Evolutionary conservation across 2,329 filamentous ascomycete genomes (phyloP).

Genomic region (Epichloe aotearoae): DNA sequence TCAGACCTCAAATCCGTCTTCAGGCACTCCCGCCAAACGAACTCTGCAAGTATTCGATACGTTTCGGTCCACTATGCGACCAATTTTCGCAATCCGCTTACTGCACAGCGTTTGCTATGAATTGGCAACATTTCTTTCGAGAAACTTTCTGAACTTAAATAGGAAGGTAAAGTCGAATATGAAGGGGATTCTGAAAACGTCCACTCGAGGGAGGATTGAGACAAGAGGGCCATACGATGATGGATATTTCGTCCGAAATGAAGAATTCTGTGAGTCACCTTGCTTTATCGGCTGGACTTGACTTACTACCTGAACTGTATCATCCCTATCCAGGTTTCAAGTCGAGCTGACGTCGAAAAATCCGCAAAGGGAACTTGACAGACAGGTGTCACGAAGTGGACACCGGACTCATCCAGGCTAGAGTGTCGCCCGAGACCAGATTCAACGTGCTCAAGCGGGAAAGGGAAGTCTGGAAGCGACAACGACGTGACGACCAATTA

Average conservation of each 20-base stretch:
- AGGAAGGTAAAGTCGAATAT: neutral
- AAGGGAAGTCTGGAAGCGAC: neutral
- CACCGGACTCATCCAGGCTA: neutral
- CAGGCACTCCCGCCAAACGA: neutral
- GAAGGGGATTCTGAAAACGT: conserved; percentile 1
- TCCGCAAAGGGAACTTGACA: neutral
- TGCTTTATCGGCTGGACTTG: neutral
- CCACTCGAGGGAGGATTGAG: neutral
- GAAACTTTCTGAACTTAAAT: neutral
- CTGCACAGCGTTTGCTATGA: neutral
- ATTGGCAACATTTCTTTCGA: neutral
- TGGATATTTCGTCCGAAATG: neutral
- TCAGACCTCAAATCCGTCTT: neutral
- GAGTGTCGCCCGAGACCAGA: neutral
- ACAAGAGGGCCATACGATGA: neutral
- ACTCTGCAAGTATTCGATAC: neutral
- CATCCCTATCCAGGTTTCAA: neutral
- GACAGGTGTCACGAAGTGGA: neutral
- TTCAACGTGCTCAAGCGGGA: neutral
- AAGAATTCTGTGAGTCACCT: neutral
- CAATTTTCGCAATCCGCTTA: neutral
- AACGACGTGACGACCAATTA: neutral
- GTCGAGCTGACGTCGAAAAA: neutral
- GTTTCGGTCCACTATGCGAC: neutral
- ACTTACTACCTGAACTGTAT: no score